phyloP scores from a whole-genome alignment of 495 filamentous ascomycete genomes.

The Aspergillus leporis region DNA sequence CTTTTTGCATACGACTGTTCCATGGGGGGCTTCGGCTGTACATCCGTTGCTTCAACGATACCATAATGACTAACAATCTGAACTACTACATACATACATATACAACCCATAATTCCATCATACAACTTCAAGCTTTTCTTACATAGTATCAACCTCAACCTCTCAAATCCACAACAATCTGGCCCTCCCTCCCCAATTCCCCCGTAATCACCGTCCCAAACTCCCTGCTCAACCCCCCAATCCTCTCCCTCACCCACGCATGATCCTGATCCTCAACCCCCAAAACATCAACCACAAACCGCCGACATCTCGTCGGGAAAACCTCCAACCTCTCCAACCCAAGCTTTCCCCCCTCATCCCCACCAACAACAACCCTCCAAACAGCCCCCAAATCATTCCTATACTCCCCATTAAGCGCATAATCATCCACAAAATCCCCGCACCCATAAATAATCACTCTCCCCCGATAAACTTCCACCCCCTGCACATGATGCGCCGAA shows the following conservation, averaged over 20 bases:
- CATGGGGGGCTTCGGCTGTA: neutral
- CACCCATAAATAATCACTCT: conserved; percentile 45
- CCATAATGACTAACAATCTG: neutral
- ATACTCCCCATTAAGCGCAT: conserved; percentile 32
- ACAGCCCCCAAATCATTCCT: conserved; percentile 43
- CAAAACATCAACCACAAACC: conserved; percentile 30
- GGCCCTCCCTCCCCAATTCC: conserved; percentile 24
- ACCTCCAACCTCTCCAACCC: conserved; percentile 29
- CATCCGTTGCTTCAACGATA: neutral
- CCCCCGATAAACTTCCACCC: conserved; percentile 38
- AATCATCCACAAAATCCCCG: conserved; percentile 49
- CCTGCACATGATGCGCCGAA: conserved; percentile 47
- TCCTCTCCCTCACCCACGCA: conserved; percentile 25
- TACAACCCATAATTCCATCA: no score
- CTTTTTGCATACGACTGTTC: neutral
- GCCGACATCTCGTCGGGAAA: conserved; percentile 29
- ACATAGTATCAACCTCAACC: neutral
- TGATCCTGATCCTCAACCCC: conserved; percentile 25
- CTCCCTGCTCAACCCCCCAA: conserved; percentile 23
- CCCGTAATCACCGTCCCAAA: conserved; percentile 18
- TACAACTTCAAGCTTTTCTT: no score
- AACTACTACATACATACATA: neutral
- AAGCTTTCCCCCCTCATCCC: conserved; percentile 10
- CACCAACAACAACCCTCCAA: conserved; percentile 38
- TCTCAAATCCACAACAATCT: conserved; percentile 29